Percentiles rank a stretch among this genome's conserved stretches.
Evolutionary conservation across 371 early-diverging fungal species (phyloP).

Genomic region (Lichtheimia corymbifera): DNA sequence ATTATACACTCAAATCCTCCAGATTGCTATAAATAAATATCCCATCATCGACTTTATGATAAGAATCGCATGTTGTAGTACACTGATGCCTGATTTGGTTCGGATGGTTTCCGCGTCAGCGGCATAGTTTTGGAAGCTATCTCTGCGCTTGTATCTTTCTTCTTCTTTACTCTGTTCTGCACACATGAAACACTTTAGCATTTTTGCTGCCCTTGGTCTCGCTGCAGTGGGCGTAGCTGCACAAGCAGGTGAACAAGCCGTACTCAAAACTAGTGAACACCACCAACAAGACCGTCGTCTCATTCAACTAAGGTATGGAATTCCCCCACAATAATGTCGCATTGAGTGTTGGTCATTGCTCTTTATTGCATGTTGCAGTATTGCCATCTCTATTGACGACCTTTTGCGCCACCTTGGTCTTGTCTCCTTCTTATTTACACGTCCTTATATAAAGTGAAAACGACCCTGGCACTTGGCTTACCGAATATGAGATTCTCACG

Average conservation of each 20-base stretch:
- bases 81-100: no score
- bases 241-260: background rate
- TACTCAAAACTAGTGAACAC: background rate
- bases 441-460: background rate
- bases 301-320: conserved; percentile 9
- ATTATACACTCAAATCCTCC: no score
- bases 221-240: background rate
- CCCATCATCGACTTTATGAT: no score
- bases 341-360: background rate
- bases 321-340: background rate
- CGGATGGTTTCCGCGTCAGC: no score
- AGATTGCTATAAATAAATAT: no score
- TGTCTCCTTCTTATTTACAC: background rate
- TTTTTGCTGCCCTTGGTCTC: background rate
- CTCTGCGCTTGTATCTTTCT: background rate
- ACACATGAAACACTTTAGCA: conserved; percentile 1
- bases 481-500: conserved; percentile 60
- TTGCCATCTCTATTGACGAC: no score
- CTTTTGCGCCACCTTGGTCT: background rate
- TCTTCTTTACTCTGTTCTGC: background rate
- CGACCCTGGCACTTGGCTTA: conserved; percentile 55
- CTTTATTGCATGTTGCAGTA: background rate
- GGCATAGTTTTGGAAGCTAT: background rate
- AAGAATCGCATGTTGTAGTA: no score
- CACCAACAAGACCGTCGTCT: conserved; percentile 6